These are phyloP conservation scores for Phytophthora litchii DNA, from an alignment of 352 stramenopile species.

Conservation along the genomic window DNA sequence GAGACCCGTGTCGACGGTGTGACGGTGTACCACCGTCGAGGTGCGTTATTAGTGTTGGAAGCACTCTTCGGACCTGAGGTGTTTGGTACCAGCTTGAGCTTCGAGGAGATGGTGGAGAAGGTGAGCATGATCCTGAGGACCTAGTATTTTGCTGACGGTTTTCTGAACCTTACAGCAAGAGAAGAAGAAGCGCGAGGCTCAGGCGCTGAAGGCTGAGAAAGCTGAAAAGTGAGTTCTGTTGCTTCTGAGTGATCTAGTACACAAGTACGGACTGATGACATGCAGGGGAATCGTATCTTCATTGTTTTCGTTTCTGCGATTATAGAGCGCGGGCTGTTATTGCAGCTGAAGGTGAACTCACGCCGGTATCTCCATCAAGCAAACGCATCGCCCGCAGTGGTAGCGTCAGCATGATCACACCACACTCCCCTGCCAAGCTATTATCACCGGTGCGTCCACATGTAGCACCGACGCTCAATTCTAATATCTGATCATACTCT, in stretches of 20 bases:
- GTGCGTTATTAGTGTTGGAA: slow-evolving; percentile 72
- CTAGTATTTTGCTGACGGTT: slow-evolving; percentile 13
- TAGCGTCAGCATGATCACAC: slow-evolving; percentile 23
- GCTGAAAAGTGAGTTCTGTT: slow-evolving; percentile 25
- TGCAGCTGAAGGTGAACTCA: slow-evolving; percentile 9
- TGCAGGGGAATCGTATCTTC: slow-evolving; percentile 20
- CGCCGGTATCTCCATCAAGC: slow-evolving; percentile 15
- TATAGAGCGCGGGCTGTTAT: slow-evolving; percentile 17
- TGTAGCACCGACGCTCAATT: not conserved
- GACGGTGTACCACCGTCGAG: slow-evolving; percentile 87
- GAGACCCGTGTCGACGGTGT: slow-evolving; percentile 82
- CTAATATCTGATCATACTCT: slow-evolving; percentile 6
- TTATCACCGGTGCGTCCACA: slow-evolving; percentile 13
- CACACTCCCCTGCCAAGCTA: slow-evolving; percentile 19
- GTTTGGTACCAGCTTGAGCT: slow-evolving; percentile 66
- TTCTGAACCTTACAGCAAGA: slow-evolving; percentile 38
- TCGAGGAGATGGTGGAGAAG: slow-evolving; percentile 90
- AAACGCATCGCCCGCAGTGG: slow-evolving; percentile 10
- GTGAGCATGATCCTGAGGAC: slow-evolving; percentile 14
- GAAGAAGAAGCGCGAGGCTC: slow-evolving; percentile 42
- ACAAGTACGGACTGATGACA: slow-evolving; percentile 23
- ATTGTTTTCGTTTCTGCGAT: slow-evolving; percentile 30
- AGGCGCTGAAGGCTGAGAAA: slow-evolving; percentile 35
- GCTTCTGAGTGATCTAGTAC: not conserved
- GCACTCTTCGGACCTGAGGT: slow-evolving; percentile 63